phyloP scores from a whole-genome alignment of 805 yeast genomes.

The Metschnikowia colocasiae region DNA sequence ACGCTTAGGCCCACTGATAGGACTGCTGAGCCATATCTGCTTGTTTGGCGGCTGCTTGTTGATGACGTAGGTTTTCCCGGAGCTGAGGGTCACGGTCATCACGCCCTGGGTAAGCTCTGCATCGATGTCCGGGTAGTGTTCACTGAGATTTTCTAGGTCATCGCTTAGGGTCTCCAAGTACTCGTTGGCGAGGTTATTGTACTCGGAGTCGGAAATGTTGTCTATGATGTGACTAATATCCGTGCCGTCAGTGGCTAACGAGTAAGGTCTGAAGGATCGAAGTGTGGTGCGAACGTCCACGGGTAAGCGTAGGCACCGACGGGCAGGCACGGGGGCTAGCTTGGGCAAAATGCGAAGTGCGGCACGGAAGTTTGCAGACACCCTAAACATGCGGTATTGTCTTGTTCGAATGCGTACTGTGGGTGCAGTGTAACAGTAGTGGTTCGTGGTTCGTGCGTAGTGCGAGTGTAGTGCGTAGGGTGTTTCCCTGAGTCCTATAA shows the following conservation, averaged over 20 bases:
- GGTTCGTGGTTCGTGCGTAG: background rate
- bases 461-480: background rate
- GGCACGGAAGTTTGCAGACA: background rate
- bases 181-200: constrained; percentile 60
- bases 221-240: constrained; percentile 51
- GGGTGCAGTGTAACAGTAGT: background rate
- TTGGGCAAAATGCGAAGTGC: background rate
- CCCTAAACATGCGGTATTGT: background rate
- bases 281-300: background rate
- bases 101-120: constrained; percentile 86
- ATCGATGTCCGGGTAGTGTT: constrained; percentile 60
- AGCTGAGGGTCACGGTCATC: constrained; percentile 65
- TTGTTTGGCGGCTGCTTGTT: constrained; percentile 97
- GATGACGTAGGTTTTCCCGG: constrained; percentile 81
- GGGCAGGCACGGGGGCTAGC: background rate
- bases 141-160: constrained; percentile 65
- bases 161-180: constrained; percentile 68
- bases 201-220: constrained; percentile 46
- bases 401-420: background rate
- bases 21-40: constrained; percentile 95
- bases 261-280: constrained; percentile 11
- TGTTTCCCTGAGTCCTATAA: no score
- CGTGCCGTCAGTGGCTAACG: constrained; percentile 49
- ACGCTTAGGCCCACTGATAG: constrained; percentile 85
- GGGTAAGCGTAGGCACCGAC: background rate